Evolutionary conservation across 2,329 filamentous ascomycete species (phyloP).

Genomic region (Gremmenia infestans): DNA sequence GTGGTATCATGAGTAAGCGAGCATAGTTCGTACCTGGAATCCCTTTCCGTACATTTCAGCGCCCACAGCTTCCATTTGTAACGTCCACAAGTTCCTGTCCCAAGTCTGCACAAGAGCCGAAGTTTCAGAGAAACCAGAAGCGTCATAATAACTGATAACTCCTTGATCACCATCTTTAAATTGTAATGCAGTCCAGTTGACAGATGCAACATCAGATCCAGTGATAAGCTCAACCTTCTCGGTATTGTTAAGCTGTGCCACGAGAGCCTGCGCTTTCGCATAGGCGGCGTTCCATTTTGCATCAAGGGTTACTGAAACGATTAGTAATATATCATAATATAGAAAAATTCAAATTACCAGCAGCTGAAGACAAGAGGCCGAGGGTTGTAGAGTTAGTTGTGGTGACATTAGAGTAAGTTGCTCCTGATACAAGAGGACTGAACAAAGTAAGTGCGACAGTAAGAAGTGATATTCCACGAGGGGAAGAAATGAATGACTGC

Average conservation of each 20-base stretch:
- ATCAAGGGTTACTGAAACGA: too few relatives aligned
- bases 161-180: constrained; percentile 20
- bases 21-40: constrained; percentile 52
- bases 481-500: too few relatives aligned
- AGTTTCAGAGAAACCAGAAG: constrained; percentile 61
- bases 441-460: too few relatives aligned
- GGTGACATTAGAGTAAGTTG: too few relatives aligned
- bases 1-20: too few relatives aligned
- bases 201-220: constrained; percentile 10
- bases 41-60: constrained; percentile 72
- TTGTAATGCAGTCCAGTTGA: constrained; percentile 11
- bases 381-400: too few relatives aligned
- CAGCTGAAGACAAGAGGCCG: too few relatives aligned
- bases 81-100: constrained; percentile 66
- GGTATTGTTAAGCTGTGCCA: constrained; percentile 67
- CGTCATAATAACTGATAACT: constrained; percentile 45
- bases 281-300: constrained; percentile 46
- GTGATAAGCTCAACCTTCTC: constrained; percentile 55
- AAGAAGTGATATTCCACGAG: too few relatives aligned
- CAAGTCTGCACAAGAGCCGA: constrained; percentile 62
- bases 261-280: constrained; percentile 58
- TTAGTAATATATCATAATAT: too few relatives aligned
- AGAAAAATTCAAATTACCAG: too few relatives aligned
- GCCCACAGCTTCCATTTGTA: constrained; percentile 69
- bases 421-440: too few relatives aligned